Conservation (phyloP, 805 yeast species). For the Scheffersomyces ergatensis region DNA sequence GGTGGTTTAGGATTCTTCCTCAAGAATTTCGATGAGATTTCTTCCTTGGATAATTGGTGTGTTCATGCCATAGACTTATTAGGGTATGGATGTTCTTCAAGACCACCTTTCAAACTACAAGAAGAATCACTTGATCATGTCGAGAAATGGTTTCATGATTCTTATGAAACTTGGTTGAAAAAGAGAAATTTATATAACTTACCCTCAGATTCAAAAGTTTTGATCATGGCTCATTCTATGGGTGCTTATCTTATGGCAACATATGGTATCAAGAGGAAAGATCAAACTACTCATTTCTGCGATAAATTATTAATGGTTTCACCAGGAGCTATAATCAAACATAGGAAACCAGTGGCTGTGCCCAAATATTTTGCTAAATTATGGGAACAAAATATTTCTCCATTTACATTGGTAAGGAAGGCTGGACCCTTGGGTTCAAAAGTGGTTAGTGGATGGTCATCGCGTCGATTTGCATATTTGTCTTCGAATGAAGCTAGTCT, state of each 20-base stretch:
- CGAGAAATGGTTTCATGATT: conserved; percentile 63
- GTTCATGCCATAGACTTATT: conserved; percentile 84
- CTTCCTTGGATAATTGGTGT: conserved; percentile 48
- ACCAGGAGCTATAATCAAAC: conserved; percentile 80
- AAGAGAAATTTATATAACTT: conserved; percentile 39
- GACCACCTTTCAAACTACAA: conserved; percentile 62
- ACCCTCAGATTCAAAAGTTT: conserved; percentile 36
- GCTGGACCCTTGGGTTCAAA: conserved; percentile 83
- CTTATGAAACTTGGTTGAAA: conserved; percentile 62
- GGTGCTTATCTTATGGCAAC: conserved; percentile 82
- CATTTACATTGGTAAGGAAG: conserved; percentile 75
- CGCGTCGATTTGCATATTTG: conserved; percentile 70
- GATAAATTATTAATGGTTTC: conserved; percentile 73
- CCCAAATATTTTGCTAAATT: conserved; percentile 77
- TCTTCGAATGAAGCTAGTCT: conserved; percentile 42
- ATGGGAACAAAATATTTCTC: conserved; percentile 88
- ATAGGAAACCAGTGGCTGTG: conserved; percentile 40
- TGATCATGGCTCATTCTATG: conserved; percentile 83
- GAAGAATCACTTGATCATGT: conserved; percentile 46
- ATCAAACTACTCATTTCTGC: conserved; percentile 57
- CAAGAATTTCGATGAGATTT: conserved; percentile 31
- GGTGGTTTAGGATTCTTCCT: conserved; percentile 44
- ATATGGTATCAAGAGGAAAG: conserved; percentile 61
- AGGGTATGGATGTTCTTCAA: conserved; percentile 87
- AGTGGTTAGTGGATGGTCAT: conserved; percentile 86